These are phyloP conservation scores for Leishmania amazonensis DNA, from an alignment of 208 protist genomes.

Conservation along the genomic window DNA sequence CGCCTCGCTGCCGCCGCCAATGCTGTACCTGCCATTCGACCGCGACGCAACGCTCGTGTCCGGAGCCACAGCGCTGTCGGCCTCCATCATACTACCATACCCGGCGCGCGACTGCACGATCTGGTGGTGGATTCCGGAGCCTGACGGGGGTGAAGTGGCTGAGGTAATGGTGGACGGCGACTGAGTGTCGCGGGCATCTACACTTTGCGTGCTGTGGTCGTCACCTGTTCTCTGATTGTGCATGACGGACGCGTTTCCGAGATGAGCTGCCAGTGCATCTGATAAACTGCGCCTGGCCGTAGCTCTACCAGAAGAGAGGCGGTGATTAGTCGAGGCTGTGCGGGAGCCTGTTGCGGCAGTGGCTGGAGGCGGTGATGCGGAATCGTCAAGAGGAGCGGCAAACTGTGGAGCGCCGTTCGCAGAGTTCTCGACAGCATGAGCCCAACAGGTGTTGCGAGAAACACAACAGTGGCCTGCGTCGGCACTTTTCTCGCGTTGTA, in stretches of 20 bases:
- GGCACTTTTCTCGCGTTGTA: not conserved
- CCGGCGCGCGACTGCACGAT: slow-evolving; percentile 1
- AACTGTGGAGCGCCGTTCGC: not conserved
- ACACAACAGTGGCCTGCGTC: too few species aligned
- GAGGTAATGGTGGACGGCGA: not conserved
- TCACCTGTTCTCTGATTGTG: not conserved
- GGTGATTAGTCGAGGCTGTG: not conserved
- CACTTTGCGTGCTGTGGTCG: not conserved
- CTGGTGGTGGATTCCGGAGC: not conserved
- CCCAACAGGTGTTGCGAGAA: not conserved
- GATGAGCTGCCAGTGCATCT: not conserved
- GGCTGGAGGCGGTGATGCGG: not conserved
- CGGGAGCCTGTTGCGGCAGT: not conserved
- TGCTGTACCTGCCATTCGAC: slow-evolving; percentile 3
- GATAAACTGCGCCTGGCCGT: not conserved
- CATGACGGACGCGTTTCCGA: not conserved
- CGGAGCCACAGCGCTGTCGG: not conserved
- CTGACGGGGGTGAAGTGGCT: not conserved
- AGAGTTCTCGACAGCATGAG: not conserved
- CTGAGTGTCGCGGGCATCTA: not conserved
- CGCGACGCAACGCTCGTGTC: not conserved
- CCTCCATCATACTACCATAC: slow-evolving; percentile 27
- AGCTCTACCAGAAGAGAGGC: too few species aligned
- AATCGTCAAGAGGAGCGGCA: not conserved
- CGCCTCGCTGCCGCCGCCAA: not conserved